Base-by-base conservation (phyloP, 805 yeast species). In the Wickerhamomyces chaumierensis region DNA sequence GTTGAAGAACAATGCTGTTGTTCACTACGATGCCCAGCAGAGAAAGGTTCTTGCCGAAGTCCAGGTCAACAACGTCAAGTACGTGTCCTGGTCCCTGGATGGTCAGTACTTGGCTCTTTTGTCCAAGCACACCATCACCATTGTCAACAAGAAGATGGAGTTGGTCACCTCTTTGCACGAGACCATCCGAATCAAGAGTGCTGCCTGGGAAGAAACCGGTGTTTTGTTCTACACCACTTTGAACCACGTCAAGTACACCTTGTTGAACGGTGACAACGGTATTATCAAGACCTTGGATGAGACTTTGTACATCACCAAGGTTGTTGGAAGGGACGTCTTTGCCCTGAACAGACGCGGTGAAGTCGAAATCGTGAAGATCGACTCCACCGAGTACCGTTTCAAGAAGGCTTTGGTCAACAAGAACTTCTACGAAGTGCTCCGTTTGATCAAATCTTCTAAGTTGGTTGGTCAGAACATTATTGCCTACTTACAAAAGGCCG, bases 381-480 rank as follows among this genome's bases (percentile, higher is more conserved):
- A 92, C 58, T 96, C 97, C 32, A 90, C 97, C 27, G 99, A 92
- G 65, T 92, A 84, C 66, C 75, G 96, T 53, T 92, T 92, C 73
- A 92, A 92, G 68, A 81, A 78, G 55, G 95, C 98, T 8, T 68
- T 92, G 48, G 81, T 90, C 33, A 85, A 81, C 65, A 81, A 80
- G 58, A 86, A 92, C 60, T 90, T 86, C 65, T 76, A 75, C 48
- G 98, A 92, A 62, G 97, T 92, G 16, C 70, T 88, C 48, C 75
- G 95, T 48, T 76, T 92, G 48, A 92, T 92, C 60, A 79, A 77
- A 55, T 77, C 73, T 42, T 88, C 97, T 18, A 87, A 84, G 53
- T 71, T 92, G 55, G 98, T 92, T 38, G 99, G 99, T 47, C 96
- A 94, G 66, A 86, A 88, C 58, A 92, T 92, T 56, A 88, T 92